Evolutionary conservation across 169 alveolate genomes (phyloP), one percentile per base, ranked within the genome.

Genomic region (Plasmodium ovale): DNA sequence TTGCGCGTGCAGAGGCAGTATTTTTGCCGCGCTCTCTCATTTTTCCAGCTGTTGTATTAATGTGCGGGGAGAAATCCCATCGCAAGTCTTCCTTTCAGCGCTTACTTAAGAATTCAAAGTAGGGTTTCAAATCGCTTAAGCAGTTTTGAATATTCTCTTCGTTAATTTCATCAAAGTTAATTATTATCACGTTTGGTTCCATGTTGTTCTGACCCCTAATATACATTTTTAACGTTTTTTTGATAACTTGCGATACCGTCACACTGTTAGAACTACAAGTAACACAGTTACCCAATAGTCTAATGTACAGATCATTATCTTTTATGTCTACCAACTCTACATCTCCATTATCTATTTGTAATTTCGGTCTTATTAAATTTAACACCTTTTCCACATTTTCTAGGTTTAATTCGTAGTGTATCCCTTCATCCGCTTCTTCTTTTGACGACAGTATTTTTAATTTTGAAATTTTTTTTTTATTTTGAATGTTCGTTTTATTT

Each of bases 321-420:
- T 87, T 91, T 56, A 94, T 89, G 56, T 92, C 91, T 33, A 59
- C 91, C 10, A 94, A 73, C 62, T 79, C 84, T 21, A 92, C 93
- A 35, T 91, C 94, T 21, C 96, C 96, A 37, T 94, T 94, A 72
- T 94, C 96, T 21, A 88, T 65, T 51, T 79, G 93, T 64, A 94
- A 47, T 58, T 92, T 93, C 6, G 96, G 96, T 31, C 96, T 53
- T 27, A 94, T 89, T 39, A 94, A 69, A 87, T 94, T 94, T 23
- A 94, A 70, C 16, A 92, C 95, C 71, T 91, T 87, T 79, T 94
- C 95, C 12, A 92, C 95, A 60, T 92, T 92, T 53, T 89, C 88
- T 39, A 44, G 71, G 35, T 88, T 91, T 33, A 94, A 87, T 44
- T 85, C 87, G 29, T 85, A 85, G 53, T 85, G 44, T 35, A 85